phyloP scores from a whole-genome alignment of 257 asterid species.

The Scutellaria galericulata region DNA sequence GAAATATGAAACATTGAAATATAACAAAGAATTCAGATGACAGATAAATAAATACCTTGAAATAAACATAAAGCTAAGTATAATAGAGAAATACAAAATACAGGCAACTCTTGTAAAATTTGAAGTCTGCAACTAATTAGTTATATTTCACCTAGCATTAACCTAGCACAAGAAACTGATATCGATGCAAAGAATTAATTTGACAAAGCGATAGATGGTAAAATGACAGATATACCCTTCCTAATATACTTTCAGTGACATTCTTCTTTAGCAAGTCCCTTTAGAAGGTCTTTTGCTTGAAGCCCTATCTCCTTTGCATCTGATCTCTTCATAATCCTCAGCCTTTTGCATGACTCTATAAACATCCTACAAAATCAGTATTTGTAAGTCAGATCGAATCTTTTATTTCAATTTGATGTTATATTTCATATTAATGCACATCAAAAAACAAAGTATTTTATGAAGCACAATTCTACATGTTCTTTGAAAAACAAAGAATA shows the following conservation, averaged over 20 bases:
- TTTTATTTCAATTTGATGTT: neutral
- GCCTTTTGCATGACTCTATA: constrained; percentile 68
- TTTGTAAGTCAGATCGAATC: neutral
- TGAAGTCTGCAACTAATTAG: constrained; percentile 10
- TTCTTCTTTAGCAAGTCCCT: constrained; percentile 47
- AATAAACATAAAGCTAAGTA: neutral
- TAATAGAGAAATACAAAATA: neutral
- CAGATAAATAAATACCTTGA: neutral
- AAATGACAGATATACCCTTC: constrained; percentile 38
- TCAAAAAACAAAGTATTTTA: no score
- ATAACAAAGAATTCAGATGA: no score
- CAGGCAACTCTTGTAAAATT: neutral
- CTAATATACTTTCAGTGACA: constrained; percentile 25
- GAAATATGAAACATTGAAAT: no score
- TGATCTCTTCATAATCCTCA: constrained; percentile 78
- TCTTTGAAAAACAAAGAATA: no score
- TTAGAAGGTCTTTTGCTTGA: constrained; percentile 55
- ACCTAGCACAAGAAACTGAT: constrained; percentile 4
- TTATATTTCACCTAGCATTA: constrained; percentile 31
- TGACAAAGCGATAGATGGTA: constrained; percentile 7
- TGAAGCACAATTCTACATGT: no score
- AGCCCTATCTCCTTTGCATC: constrained; percentile 64
- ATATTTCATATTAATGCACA: neutral
- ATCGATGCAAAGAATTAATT: constrained; percentile 12
- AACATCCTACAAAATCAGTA: constrained; percentile 60